Conservation (phyloP, 2,329 filamentous ascomycete genomes). For the Capronia epimyces region DNA sequence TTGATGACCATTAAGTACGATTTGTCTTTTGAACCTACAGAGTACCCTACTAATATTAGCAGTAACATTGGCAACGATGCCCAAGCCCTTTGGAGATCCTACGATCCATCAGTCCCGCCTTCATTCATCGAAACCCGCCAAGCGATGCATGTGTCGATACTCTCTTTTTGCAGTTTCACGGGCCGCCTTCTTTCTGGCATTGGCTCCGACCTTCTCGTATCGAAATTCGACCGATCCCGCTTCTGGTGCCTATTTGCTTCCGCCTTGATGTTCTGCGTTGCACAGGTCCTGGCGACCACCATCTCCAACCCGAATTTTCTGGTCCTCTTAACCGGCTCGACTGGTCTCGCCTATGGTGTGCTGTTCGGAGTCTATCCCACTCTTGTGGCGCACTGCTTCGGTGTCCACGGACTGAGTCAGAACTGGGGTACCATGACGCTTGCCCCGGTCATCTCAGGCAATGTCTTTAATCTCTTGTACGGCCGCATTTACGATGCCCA, state of each 20-base stretch:
- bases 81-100: conserved; percentile 82
- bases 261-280: conserved; percentile 68
- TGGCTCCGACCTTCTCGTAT: conserved; percentile 84
- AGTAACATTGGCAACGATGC: conserved; percentile 92
- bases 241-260: conserved; percentile 86
- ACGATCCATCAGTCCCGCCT: conserved; percentile 65
- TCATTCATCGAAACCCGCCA: conserved; percentile 75
- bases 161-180: conserved; percentile 82
- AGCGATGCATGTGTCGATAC: conserved; percentile 84
- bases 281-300: conserved; percentile 69
- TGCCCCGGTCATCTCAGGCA: conserved; percentile 78
- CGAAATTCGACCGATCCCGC: conserved; percentile 70
- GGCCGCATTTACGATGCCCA: conserved; percentile 77
- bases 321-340: conserved; percentile 72
- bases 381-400: conserved; percentile 83
- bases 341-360: conserved; percentile 85
- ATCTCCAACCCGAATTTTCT: conserved; percentile 73
- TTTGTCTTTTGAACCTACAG: conserved; percentile 27
- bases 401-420: conserved; percentile 78
- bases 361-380: conserved; percentile 92
- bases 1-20: conserved; percentile 99
- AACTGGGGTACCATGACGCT: conserved; percentile 97
- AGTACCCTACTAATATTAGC: conserved; percentile 22
- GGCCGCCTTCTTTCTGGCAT: conserved; percentile 78
- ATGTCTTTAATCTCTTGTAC: conserved; percentile 90